Evolutionary conservation across 441 rosid species (phyloP).

Genomic region (Geranium incanum): DNA sequence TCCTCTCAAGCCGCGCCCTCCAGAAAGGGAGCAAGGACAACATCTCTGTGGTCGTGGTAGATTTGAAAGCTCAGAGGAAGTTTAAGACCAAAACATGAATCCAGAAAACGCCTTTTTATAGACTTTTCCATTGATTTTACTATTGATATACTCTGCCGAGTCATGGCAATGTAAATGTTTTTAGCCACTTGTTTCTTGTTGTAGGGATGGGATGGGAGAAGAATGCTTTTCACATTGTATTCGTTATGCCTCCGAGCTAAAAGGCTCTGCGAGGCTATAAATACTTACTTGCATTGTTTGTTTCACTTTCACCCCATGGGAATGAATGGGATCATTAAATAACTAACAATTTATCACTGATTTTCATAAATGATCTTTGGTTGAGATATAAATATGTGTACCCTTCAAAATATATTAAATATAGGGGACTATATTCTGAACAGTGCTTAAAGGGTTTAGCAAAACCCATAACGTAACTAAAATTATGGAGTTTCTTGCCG

Average conservation of each 20-base stretch:
- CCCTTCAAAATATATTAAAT: too few species aligned
- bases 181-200: slow-evolving; percentile 8
- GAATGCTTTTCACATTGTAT: slow-evolving; percentile 24
- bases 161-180: slow-evolving; percentile 32
- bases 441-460: too few species aligned
- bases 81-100: slow-evolving; percentile 59
- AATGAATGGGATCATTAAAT: slow-evolving; percentile 15
- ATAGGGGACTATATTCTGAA: too few species aligned
- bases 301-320: slow-evolving; percentile 15
- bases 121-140: too few species aligned
- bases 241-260: slow-evolving; percentile 43
- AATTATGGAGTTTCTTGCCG: too few species aligned
- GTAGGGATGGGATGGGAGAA: slow-evolving; percentile 24
- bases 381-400: too few species aligned
- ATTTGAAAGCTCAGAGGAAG: slow-evolving; percentile 82
- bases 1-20: slow-evolving; percentile 56
- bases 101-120: too few species aligned
- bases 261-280: slow-evolving; percentile 32
- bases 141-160: slow-evolving; percentile 10
- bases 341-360: not conserved
- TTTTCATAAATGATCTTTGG: too few species aligned
- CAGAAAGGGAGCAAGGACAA: slow-evolving; percentile 86
- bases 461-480: too few species aligned
- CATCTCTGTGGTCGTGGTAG: slow-evolving; percentile 64
- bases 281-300: slow-evolving; percentile 14